These are phyloP conservation scores for Ogataea minuta DNA, from an alignment of 805 yeast genomes.

Conservation along the genomic window DNA sequence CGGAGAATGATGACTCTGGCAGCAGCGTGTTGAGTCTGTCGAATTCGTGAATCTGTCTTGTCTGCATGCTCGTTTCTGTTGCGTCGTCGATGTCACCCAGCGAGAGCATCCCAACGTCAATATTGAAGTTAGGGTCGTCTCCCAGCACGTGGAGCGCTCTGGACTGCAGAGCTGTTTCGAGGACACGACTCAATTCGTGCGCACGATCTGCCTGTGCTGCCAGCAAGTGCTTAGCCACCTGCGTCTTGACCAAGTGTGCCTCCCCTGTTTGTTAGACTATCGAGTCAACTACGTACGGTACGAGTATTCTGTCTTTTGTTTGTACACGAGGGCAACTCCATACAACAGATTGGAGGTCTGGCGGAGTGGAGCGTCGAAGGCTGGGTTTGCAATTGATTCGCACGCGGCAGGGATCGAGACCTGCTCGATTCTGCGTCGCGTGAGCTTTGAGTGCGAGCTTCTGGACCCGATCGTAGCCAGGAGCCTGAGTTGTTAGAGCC, in stretches of 20 bases:
- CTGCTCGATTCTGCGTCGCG: slow-evolving; percentile 33
- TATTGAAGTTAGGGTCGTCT: slow-evolving; percentile 41
- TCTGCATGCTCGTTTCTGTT: neutral
- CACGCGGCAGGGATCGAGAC: slow-evolving; percentile 45
- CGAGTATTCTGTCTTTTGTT: slow-evolving; percentile 47
- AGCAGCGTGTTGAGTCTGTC: slow-evolving; percentile 11
- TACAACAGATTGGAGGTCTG: slow-evolving; percentile 43
- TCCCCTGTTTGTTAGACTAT: slow-evolving; percentile 14
- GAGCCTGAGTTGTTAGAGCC: slow-evolving; percentile 21
- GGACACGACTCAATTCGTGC: slow-evolving; percentile 7
- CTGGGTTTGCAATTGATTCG: slow-evolving; percentile 25
- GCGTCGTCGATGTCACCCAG: slow-evolving; percentile 5
- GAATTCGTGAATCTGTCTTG: slow-evolving; percentile 10
- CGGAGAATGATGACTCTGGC: slow-evolving; percentile 11
- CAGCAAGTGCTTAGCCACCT: slow-evolving; percentile 13
- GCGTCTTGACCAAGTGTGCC: slow-evolving; percentile 16
- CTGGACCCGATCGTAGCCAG: slow-evolving; percentile 31
- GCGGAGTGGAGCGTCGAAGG: slow-evolving; percentile 30
- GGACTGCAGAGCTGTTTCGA: slow-evolving; percentile 7
- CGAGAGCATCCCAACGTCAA: slow-evolving; percentile 33
- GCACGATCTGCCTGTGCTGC: slow-evolving; percentile 1
- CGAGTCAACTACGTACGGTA: slow-evolving; percentile 27
- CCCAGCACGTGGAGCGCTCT: slow-evolving; percentile 13
- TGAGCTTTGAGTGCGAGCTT: slow-evolving; percentile 23
- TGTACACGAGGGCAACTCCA: slow-evolving; percentile 49